A percentile compares a stretch with the other conserved stretches of the same genome.
phyloP scores from a whole-genome alignment of 441 rosid genomes.

The Macaranga tanarius region DNA sequence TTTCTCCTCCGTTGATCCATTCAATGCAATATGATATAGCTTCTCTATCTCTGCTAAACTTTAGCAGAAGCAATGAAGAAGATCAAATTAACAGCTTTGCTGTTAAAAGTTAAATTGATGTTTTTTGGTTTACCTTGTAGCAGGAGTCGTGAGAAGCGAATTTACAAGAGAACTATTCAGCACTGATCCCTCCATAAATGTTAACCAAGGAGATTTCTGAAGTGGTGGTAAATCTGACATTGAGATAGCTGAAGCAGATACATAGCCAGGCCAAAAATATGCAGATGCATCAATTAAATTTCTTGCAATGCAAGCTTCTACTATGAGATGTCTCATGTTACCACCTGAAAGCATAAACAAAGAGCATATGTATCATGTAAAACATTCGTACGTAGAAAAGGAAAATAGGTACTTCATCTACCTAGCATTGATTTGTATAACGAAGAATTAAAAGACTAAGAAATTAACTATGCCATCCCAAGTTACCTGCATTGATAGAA shows the following conservation, averaged over 20 bases:
- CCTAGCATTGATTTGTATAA: not conserved
- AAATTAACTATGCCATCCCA: constrained; percentile 12
- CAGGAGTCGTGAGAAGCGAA: constrained; percentile 47
- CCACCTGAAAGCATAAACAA: constrained; percentile 43
- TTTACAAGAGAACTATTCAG: constrained; percentile 45
- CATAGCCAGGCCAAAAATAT: constrained; percentile 66
- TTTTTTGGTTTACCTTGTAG: constrained; percentile 48
- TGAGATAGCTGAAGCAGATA: constrained; percentile 40
- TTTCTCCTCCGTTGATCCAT: constrained; percentile 55
- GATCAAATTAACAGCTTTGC: constrained; percentile 21
- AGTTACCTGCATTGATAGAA: constrained; percentile 42
- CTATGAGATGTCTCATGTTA: constrained; percentile 68
- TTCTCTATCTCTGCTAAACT: constrained; percentile 64
- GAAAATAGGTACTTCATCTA: not conserved
- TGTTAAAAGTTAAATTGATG: constrained; percentile 3
- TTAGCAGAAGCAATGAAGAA: constrained; percentile 28
- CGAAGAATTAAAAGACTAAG: constrained; percentile 7
- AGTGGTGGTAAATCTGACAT: constrained; percentile 36
- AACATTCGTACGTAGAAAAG: constrained; percentile 4
- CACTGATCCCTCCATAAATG: constrained; percentile 61
- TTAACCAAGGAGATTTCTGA: constrained; percentile 58
- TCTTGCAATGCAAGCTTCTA: constrained; percentile 76
- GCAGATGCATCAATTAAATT: constrained; percentile 56
- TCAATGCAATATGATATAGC: constrained; percentile 53
- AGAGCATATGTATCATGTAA: constrained; percentile 14